Evolutionary conservation across 768 basidiomycete genomes (phyloP).

Genomic region (Xerocomus spinulosus): DNA sequence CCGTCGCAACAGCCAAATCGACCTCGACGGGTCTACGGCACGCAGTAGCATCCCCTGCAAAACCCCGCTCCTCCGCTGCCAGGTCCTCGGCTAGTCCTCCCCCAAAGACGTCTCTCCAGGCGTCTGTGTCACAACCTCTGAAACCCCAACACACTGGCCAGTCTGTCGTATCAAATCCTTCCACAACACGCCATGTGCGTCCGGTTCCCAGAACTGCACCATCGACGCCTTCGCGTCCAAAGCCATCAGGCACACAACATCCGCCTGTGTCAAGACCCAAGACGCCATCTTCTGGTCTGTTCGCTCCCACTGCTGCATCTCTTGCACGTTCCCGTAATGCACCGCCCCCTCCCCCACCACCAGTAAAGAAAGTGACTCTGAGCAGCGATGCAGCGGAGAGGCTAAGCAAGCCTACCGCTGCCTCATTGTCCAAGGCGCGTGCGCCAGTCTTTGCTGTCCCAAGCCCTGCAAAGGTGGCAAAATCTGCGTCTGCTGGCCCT

Average conservation of each 20-base stretch:
- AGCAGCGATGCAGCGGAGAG: conserved; percentile 56
- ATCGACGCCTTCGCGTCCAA: conserved; percentile 33
- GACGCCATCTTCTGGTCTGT: conserved; percentile 63
- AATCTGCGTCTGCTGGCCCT: conserved; percentile 29
- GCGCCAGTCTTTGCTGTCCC: conserved; percentile 18
- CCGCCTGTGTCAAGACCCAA: conserved; percentile 40
- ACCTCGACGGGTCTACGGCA: conserved; percentile 20
- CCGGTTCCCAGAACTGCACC: conserved; percentile 28
- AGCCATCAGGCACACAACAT: conserved; percentile 29
- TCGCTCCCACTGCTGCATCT: conserved; percentile 81
- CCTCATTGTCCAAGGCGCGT: conserved; percentile 62
- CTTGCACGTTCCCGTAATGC: conserved; percentile 64
- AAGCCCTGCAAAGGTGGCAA: conserved; percentile 24
- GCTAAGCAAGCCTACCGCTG: conserved; percentile 79
- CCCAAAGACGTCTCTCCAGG: conserved; percentile 29
- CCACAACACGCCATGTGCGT: conserved; percentile 27
- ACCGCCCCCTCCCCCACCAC: conserved; percentile 40
- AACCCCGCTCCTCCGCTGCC: conserved; percentile 27
- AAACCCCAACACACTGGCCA: conserved; percentile 40
- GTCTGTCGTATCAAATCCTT: conserved; percentile 32
- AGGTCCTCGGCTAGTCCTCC: conserved; percentile 23
- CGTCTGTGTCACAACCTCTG: conserved; percentile 36
- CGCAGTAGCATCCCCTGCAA: conserved; percentile 20
- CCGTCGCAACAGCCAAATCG: conserved; percentile 15
- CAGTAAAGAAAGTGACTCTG: conserved; percentile 51